Base-by-base conservation (phyloP, 805 yeast species). In the Kodamaea sagamina region DNA sequence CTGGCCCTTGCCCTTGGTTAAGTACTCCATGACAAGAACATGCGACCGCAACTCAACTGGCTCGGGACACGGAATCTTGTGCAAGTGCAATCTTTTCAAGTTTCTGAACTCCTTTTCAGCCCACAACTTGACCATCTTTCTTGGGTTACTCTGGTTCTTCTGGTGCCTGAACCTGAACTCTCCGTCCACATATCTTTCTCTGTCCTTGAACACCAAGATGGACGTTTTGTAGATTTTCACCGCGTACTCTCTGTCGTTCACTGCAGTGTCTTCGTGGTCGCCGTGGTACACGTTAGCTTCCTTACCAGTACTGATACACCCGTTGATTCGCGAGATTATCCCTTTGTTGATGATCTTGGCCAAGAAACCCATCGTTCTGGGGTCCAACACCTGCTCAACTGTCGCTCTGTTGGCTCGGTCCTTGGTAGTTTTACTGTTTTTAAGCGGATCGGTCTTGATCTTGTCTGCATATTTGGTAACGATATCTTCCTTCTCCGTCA, bases 121-220 rank as follows among this genome's bases (percentile, higher is more conserved):
- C 99, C 99, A 93, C 17, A 90, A 77, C 62, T 88, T 89, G 49
- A 93, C 96, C 97, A 93, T 92, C 59, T 92, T 92, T 58, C 99
- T 76, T 7, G 98, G 98, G 58, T 93, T 93, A 51, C 89, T 89
- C 55, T 87, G 89, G 44, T 76, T 78, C 54, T 92, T 88, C 5
- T 87, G 76, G 58, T 87, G 86, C 57, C 97, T 72, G 67, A 93
- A 93, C 43, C 99, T 72, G 64, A 80, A 92, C 67, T 93, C 99
- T 27, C 99, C 99, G 59, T 86, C 90, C 12, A 93, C 98, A 57
- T 93, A 93, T 53, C 97, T 68, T 57, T 95, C 98, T 44, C 99
- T 74, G 62, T 93, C 99, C 61, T 90, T 93, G 68, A 93, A 93
- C n/a, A 93, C 97, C 48, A 93, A 69, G 51, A 93, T 93, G 0